These are phyloP conservation scores for Mycena epipterygia DNA, from an alignment of 768 basidiomycete genomes.

Conservation along the genomic window DNA sequence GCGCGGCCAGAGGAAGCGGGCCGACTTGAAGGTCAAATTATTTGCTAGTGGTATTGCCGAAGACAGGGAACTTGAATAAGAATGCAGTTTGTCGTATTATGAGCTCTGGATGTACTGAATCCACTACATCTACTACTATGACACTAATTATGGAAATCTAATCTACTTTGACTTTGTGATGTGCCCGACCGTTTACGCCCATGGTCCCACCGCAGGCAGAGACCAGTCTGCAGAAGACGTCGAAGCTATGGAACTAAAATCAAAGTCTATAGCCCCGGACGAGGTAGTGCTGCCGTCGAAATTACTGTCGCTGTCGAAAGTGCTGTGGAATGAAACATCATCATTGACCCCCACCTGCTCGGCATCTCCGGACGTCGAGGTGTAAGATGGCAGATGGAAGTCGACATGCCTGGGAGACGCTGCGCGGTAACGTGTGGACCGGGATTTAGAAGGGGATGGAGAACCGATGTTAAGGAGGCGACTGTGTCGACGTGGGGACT, in stretches of 20 bases:
- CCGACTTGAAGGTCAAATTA: background rate
- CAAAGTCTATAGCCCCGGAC: background rate
- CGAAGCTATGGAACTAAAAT: background rate
- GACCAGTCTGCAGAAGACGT: background rate
- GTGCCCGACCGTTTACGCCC: too few relatives aligned
- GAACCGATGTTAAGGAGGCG: slow-evolving; percentile 8
- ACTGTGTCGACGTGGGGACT: background rate
- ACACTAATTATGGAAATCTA: too few relatives aligned
- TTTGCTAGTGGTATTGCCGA: slow-evolving; percentile 19
- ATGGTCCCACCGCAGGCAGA: background rate
- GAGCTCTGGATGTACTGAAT: slow-evolving; percentile 18
- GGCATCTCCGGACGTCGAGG: background rate
- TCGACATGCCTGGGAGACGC: background rate
- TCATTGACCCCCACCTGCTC: too few relatives aligned
- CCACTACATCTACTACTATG: background rate
- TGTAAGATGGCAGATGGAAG: background rate
- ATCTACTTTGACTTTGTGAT: too few relatives aligned
- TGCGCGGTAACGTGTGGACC: background rate
- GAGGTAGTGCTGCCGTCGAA: too few relatives aligned
- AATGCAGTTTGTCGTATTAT: slow-evolving; percentile 13
- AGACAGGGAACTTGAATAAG: background rate
- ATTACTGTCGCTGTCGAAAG: too few relatives aligned
- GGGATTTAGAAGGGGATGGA: slow-evolving; percentile 1
- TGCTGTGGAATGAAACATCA: too few relatives aligned
- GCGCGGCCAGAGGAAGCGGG: slow-evolving; percentile 13